These are phyloP conservation scores for Talaromyces proteolyticus DNA, from an alignment of 495 filamentous ascomycete genomes.

Conservation along the genomic window DNA sequence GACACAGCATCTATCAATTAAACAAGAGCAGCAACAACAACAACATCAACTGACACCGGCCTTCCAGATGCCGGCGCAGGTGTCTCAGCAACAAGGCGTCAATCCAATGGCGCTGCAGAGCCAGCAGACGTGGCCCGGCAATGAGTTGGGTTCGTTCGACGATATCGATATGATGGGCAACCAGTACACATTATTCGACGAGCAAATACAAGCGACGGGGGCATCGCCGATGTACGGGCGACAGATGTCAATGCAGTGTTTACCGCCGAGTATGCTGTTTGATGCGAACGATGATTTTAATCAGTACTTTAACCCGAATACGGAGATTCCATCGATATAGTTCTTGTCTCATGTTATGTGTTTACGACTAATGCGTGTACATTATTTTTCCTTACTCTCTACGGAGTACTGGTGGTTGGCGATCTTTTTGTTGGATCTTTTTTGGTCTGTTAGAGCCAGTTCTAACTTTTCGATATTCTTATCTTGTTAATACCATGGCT, in stretches of 20 bases:
- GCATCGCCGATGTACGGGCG: constrained; percentile 34
- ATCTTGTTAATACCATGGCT: too few species aligned
- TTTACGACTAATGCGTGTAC: not conserved
- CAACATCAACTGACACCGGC: constrained; percentile 7
- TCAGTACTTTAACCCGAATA: constrained; percentile 37
- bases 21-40: constrained; percentile 20
- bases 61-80: constrained; percentile 5
- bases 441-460: too few species aligned
- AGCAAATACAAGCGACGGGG: constrained; percentile 12
- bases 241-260: constrained; percentile 32
- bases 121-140: constrained; percentile 19
- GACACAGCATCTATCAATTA: constrained; percentile 18
- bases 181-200: constrained; percentile 30
- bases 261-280: constrained; percentile 21
- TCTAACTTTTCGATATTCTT: too few species aligned
- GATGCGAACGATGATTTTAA: constrained; percentile 34
- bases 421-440: not conserved
- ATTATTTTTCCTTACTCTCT: too few species aligned
- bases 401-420: not conserved
- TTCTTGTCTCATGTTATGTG: not conserved
- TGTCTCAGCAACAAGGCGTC: constrained; percentile 15
- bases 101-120: constrained; percentile 33
- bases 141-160: constrained; percentile 27
- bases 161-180: constrained; percentile 36
- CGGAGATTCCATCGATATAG: constrained; percentile 38